These are phyloP conservation scores for Paramecium primaurelia DNA, from an alignment of 73 alveolate species.

Conservation along the genomic window DNA sequence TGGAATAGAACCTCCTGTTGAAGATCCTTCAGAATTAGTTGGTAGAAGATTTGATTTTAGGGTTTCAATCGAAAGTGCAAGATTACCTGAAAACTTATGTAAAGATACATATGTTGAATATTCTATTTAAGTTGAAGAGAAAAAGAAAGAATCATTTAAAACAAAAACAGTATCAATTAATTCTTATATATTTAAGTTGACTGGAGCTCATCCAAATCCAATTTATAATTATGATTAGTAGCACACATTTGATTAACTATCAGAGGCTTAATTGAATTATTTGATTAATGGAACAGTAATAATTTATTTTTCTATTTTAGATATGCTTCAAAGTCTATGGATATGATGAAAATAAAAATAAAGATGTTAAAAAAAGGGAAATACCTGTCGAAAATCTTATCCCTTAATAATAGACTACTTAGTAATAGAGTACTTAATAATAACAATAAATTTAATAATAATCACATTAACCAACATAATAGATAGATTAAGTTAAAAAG, in stretches of 20 bases:
- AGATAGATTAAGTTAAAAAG: neutral
- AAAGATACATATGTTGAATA: slow-evolving; percentile 80
- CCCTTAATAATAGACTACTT: neutral
- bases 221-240: slow-evolving; percentile 70
- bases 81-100: slow-evolving; percentile 74
- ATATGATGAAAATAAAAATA: slow-evolving; percentile 48
- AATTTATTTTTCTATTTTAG: neutral
- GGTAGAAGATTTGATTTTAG: slow-evolving; percentile 54
- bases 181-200: slow-evolving; percentile 26
- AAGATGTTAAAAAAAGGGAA: neutral
- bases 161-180: slow-evolving; percentile 44
- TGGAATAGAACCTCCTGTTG: slow-evolving; percentile 56
- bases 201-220: slow-evolving; percentile 65
- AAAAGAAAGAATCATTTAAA: slow-evolving; percentile 46
- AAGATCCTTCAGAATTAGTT: slow-evolving; percentile 54
- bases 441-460: neutral
- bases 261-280: slow-evolving; percentile 65
- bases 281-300: slow-evolving; percentile 70
- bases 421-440: neutral
- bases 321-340: slow-evolving; percentile 68
- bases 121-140: slow-evolving; percentile 66
- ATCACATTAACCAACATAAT: neutral
- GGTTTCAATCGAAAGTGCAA: slow-evolving; percentile 43
- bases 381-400: slow-evolving; percentile 52
- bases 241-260: slow-evolving; percentile 65